These are phyloP conservation scores for Scenedesmus sp. DNA, from an alignment of 163 green algal species.

Conservation along the genomic window DNA sequence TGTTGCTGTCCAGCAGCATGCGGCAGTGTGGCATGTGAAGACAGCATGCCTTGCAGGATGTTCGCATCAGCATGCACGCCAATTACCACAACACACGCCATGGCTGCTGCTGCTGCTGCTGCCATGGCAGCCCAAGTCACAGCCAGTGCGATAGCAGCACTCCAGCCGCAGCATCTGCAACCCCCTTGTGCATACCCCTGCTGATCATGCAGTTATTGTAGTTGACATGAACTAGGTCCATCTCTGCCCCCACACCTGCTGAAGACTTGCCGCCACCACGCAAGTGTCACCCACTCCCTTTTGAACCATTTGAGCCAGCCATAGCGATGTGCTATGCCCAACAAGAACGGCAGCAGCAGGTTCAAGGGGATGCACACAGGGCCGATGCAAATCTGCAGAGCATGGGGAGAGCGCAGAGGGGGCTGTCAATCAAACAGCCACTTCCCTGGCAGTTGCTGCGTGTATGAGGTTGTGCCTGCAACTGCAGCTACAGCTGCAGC, in stretches of 20 bases:
- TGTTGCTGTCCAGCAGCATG: neutral
- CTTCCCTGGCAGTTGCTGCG: neutral
- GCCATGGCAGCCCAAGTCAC: no score
- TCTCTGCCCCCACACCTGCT: neutral
- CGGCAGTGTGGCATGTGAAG: neutral
- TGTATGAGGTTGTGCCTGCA: neutral
- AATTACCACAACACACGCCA: neutral
- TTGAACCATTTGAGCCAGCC: slow-evolving; percentile 19
- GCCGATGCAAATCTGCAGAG: slow-evolving; percentile 32
- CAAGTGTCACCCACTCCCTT: slow-evolving; percentile 26
- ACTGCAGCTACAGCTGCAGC: neutral
- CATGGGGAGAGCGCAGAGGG: neutral
- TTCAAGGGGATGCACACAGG: slow-evolving; percentile 46
- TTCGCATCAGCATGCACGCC: no score
- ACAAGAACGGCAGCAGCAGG: slow-evolving; percentile 37
- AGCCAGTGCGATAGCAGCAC: no score
- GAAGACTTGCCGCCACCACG: slow-evolving; percentile 27
- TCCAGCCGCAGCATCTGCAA: no score
- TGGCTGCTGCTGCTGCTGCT: neutral
- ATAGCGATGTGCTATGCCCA: slow-evolving; percentile 6
- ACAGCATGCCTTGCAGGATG: neutral
- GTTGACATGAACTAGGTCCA: neutral
- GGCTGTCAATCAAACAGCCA: neutral
- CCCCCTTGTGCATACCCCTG: no score
- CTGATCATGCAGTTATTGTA: neutral